These are phyloP conservation scores for Ophiostoma perfectum DNA, from an alignment of 2,329 filamentous ascomycete species.

Conservation along the genomic window DNA sequence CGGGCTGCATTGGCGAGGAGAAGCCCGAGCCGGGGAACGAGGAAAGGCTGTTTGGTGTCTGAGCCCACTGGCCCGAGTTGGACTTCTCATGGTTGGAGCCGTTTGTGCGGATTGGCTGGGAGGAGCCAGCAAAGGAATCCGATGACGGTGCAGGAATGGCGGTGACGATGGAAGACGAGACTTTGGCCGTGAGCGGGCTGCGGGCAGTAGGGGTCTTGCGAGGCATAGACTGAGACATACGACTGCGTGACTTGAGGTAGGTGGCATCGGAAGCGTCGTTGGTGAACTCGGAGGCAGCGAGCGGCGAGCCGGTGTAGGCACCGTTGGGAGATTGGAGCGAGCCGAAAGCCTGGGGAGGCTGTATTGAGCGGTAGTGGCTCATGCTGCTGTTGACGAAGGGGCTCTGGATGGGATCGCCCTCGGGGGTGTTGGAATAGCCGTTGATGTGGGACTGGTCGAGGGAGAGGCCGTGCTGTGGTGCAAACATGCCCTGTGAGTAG, in stretches of 20 bases:
- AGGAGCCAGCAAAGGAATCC: constrained; percentile 60
- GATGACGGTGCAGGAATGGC: constrained; percentile 62
- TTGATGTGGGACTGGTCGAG: constrained; percentile 66
- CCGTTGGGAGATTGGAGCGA: constrained; percentile 49
- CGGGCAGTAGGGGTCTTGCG: constrained; percentile 68
- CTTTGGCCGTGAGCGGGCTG: constrained; percentile 82
- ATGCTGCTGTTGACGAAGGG: constrained; percentile 76
- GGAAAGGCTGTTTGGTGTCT: constrained; percentile 74
- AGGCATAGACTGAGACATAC: constrained; percentile 59
- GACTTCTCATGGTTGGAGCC: constrained; percentile 70
- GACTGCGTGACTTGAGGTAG: constrained; percentile 52
- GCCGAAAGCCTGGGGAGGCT: constrained; percentile 52
- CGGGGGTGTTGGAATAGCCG: constrained; percentile 84
- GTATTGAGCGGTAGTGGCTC: constrained; percentile 67
- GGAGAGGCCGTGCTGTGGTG: constrained; percentile 53
- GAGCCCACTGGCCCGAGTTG: constrained; percentile 83
- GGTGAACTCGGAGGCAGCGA: constrained; percentile 45
- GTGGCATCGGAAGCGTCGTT: constrained; percentile 43
- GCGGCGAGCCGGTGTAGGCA: constrained; percentile 47
- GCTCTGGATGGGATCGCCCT: constrained; percentile 86
- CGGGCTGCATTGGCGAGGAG: constrained; percentile 67
- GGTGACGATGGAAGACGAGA: constrained; percentile 58
- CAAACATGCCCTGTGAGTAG: constrained; percentile 50
- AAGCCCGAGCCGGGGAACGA: constrained; percentile 88
- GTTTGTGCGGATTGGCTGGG: constrained; percentile 70